Base-by-base conservation (phyloP, 768 basidiomycete genomes). In the Hygrocybe coccinea region DNA sequence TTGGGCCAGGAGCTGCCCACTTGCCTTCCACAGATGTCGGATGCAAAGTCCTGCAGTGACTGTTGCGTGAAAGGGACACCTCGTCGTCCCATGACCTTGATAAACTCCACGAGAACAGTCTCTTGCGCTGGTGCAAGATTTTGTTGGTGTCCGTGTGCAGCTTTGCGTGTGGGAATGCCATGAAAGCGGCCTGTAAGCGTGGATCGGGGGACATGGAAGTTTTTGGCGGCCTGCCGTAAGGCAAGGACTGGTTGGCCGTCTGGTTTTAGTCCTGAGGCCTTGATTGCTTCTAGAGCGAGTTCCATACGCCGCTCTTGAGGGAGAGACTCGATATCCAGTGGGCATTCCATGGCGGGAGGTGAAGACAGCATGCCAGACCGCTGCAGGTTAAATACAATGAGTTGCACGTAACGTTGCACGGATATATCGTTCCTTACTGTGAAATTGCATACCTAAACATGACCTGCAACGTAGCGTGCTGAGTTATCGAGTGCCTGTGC, bases 21-120 rank as follows among this genome's bases (percentile, higher is more conserved):
- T 11, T 34, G 12, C 12, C 10, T 19, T 14, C 59, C 64, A 41
- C 34, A 50, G 35, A 65, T 57, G 17, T 21, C 57, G 44, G 37
- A 17, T 34, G 63, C 67, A 55, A 59, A 53, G 6, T 59, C 51
- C 5, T 21, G 10, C 38, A 68, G 21, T 11, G 59, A 38, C 19
- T 50, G 7, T 12, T 39, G 47, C 22, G 56, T 53, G 11, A 69
- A n/a, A 11, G 66, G 68, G 36, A 64, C 22, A 7, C 61, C 64
- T 22, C 60, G 56, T 25, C 50, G 37, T 3, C 59, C 61, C 38
- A 63, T 47, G 12, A 38, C 56, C 39, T 60, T 62, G 17, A 59
- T 58, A 68, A 68, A 69, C 5, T 63, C 60, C n/a, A 55, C 52
- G 10, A 68, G 57, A 15, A 66, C 58, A 3, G 58, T 41, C 48